Percentiles rank a stretch among this genome's conserved stretches.
These are phyloP conservation scores for Podospora appendiculata DNA, from an alignment of 495 filamentous ascomycete species.

Conservation along the genomic window DNA sequence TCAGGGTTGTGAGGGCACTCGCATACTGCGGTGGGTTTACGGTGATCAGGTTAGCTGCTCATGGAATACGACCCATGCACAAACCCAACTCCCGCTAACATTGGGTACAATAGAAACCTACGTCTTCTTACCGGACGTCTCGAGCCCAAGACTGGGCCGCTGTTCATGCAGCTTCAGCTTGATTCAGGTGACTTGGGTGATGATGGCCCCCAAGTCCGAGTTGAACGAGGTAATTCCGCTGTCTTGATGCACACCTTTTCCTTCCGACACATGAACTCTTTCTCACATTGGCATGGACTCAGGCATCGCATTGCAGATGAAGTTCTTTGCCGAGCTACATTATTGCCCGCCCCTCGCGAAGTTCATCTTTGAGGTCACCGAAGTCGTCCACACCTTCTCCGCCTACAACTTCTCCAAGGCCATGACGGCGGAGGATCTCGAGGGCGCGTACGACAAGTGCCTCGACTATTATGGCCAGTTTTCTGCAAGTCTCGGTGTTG, in stretches of 20 bases:
- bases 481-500: not conserved
- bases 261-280: not conserved
- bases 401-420: slow-evolving; percentile 18
- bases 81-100: not conserved
- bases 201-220: slow-evolving; percentile 13
- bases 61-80: no score
- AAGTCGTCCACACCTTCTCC: slow-evolving; percentile 17
- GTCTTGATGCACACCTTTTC: no score
- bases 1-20: slow-evolving; percentile 11
- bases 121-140: slow-evolving; percentile 18
- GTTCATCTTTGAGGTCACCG: slow-evolving; percentile 20
- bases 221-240: slow-evolving; percentile 16
- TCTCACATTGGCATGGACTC: not conserved
- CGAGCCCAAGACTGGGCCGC: slow-evolving; percentile 16
- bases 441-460: slow-evolving; percentile 18
- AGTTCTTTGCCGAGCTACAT: slow-evolving; percentile 16
- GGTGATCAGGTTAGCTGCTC: slow-evolving; percentile 15
- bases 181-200: slow-evolving; percentile 8
- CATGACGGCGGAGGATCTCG: slow-evolving; percentile 19
- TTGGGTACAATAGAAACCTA: slow-evolving; percentile 4
- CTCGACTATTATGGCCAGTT: slow-evolving; percentile 6
- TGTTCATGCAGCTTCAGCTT: slow-evolving; percentile 19
- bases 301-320: slow-evolving; percentile 19
- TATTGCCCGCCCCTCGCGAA: slow-evolving; percentile 12
- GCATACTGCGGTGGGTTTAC: slow-evolving; percentile 19